Percentiles rank a stretch among this genome's conserved stretches.
Evolutionary conservation across 345 rosid genomes (phyloP).

Genomic region (Jatropha curcas): DNA sequence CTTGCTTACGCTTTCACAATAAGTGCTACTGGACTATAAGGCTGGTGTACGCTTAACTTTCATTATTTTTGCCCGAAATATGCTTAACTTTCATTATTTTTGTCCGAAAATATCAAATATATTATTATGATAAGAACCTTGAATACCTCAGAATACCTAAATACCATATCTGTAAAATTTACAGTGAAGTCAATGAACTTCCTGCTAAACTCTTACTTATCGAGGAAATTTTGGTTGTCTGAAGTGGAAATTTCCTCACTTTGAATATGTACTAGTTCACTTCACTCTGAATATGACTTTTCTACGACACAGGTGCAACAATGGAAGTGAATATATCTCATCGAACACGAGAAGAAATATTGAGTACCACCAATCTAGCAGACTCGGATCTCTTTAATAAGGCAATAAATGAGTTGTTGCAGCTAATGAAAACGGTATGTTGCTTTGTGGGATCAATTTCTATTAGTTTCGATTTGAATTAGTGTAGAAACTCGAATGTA

Average conservation of each 20-base stretch:
- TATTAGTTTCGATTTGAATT: not conserved
- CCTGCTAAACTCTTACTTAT: too few species aligned
- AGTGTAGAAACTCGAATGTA: not conserved
- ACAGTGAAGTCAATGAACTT: too few species aligned
- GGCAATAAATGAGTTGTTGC: conserved; percentile 70
- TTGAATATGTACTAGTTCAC: not conserved
- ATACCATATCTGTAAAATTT: too few species aligned
- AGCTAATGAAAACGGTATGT: conserved; percentile 77
- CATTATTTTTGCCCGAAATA: too few species aligned
- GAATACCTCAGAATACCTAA: not conserved
- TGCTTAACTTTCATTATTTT: too few species aligned
- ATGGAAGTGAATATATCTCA: conserved; percentile 92
- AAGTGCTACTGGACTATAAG: too few species aligned
- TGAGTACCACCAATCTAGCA: conserved; percentile 60
- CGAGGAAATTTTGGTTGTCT: too few species aligned
- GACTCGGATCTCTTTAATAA: conserved; percentile 62
- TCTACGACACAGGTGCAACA: conserved; percentile 50
- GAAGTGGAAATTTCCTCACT: not conserved
- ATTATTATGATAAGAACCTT: not conserved
- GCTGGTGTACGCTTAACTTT: too few species aligned
- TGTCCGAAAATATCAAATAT: not conserved
- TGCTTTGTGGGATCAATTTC: not conserved
- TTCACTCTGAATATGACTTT: conserved; percentile 7
- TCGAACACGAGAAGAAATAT: conserved; percentile 64
- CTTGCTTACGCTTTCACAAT: too few species aligned